phyloP scores from a whole-genome alignment of 176 grass and related monocot genomes.

The Alloteropsis semialata region DNA sequence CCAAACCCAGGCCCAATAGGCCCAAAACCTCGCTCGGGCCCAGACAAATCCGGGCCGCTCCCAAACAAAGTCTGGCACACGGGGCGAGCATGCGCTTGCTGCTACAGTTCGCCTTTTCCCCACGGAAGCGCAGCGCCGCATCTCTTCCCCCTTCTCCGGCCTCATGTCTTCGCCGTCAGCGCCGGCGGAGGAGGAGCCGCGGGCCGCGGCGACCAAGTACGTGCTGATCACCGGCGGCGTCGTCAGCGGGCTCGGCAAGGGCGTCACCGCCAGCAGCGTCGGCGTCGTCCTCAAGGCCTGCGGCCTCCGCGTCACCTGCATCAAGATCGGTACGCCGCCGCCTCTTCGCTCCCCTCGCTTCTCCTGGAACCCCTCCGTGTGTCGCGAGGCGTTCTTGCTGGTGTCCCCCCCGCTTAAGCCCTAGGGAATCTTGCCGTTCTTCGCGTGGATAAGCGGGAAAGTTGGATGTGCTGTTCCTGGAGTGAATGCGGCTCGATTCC shows the following conservation, averaged over 20 bases:
- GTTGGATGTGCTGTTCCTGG: not conserved
- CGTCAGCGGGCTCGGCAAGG: conserved; percentile 94
- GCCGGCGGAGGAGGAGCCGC: not conserved
- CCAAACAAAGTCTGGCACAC: not conserved
- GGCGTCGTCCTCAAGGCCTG: conserved; percentile 93
- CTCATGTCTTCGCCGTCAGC: not conserved
- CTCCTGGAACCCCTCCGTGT: not conserved
- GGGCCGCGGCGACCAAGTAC: conserved; percentile 64
- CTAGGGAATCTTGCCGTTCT: not conserved
- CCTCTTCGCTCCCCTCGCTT: not conserved
- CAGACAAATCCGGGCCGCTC: not conserved
- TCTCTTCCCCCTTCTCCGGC: not conserved
- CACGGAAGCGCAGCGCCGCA: not conserved
- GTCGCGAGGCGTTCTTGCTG: not conserved
- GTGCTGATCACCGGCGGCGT: conserved; percentile 90
- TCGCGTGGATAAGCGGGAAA: not conserved
- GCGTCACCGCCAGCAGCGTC: conserved; percentile 89
- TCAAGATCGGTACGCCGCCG: conserved; percentile 76
- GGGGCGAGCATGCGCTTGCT: too few species aligned
- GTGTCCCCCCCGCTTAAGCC: not conserved
- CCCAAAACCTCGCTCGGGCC: not conserved
- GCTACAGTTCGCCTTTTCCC: not conserved
- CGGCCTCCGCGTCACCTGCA: conserved; percentile 88
- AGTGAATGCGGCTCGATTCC: not conserved
- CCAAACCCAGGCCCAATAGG: too few species aligned